Percentiles rank a stretch among this genome's conserved stretches.
Conservation (phyloP, 2,329 filamentous ascomycete genomes). For the Alternaria triticina region DNA sequence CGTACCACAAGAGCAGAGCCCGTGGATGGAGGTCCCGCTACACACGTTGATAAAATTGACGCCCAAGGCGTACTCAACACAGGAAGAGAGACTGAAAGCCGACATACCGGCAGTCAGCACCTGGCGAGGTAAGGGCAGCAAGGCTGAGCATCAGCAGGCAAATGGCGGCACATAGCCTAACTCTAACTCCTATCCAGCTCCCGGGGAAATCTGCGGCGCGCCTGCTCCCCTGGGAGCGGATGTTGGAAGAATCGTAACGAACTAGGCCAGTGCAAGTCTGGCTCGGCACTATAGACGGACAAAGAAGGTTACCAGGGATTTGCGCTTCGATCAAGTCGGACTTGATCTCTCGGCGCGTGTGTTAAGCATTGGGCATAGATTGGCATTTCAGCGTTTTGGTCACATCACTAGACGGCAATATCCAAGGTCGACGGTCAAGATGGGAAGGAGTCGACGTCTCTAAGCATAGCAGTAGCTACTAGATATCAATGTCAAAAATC, state of each 20-base stretch:
- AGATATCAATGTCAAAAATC: not conserved
- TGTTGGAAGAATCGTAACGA: slow-evolving; percentile 7
- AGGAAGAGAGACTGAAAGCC: slow-evolving; percentile 85
- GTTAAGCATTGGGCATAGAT: slow-evolving; percentile 10
- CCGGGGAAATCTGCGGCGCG: slow-evolving; percentile 4
- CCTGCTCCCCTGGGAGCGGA: slow-evolving; percentile 9
- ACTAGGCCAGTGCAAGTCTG: not conserved
- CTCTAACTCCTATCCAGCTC: slow-evolving; percentile 22
- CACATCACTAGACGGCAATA: slow-evolving; percentile 14
- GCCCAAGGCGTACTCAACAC: slow-evolving; percentile 89
- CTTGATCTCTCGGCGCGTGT: slow-evolving; percentile 6
- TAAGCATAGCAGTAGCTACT: not conserved
- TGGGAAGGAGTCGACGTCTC: not conserved
- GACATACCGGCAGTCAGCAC: slow-evolving; percentile 96
- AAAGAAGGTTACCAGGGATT: not conserved
- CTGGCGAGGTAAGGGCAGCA: slow-evolving; percentile 91
- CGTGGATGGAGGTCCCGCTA: slow-evolving; percentile 98
- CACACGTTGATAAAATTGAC: slow-evolving; percentile 97
- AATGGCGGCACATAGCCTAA: slow-evolving; percentile 31
- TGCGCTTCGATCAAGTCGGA: not conserved
- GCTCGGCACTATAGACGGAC: not conserved
- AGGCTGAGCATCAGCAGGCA: slow-evolving; percentile 77
- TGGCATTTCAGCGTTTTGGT: slow-evolving; percentile 12
- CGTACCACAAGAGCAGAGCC: slow-evolving; percentile 86
- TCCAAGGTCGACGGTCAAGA: not conserved